Percentiles rank a stretch among this genome's conserved stretches.
These are phyloP conservation scores for Colletotrichum agaves DNA, from an alignment of 2,329 filamentous ascomycete species.

Conservation along the genomic window DNA sequence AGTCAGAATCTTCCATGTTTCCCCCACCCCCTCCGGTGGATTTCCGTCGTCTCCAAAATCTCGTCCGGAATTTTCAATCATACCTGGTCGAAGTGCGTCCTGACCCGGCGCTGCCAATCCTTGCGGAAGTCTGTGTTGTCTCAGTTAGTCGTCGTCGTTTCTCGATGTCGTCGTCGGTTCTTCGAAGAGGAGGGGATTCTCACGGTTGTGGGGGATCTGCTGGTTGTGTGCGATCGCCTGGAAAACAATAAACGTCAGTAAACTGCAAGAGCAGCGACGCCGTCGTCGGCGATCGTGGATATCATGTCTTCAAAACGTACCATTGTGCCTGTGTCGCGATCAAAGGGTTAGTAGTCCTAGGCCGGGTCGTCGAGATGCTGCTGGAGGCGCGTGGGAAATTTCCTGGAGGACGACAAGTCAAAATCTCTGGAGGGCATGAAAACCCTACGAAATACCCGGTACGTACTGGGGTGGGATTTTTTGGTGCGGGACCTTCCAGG, in stretches of 20 bases:
- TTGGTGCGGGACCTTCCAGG: constrained; percentile 1
- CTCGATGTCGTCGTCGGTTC: constrained; percentile 41
- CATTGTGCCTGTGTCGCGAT: constrained; percentile 65
- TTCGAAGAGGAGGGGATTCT: constrained; percentile 51
- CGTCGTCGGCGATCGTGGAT: constrained; percentile 7
- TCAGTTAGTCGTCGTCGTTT: constrained; percentile 52
- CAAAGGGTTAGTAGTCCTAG: constrained; percentile 49
- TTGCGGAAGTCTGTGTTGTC: constrained; percentile 87
- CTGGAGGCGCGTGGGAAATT: constrained; percentile 37
- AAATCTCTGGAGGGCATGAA: constrained; percentile 56
- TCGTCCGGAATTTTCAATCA: constrained; percentile 43
- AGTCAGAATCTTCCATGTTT: constrained; percentile 39
- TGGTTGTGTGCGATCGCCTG: constrained; percentile 99
- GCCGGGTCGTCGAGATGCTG: constrained; percentile 37
- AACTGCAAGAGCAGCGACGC: neutral
- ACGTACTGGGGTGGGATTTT: constrained; percentile 25
- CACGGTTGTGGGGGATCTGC: constrained; percentile 96
- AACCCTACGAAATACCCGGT: constrained; percentile 50
- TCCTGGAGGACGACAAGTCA: constrained; percentile 48
- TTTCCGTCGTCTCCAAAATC: constrained; percentile 38
- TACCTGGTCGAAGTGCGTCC: constrained; percentile 99
- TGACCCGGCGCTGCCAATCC: constrained; percentile 99
- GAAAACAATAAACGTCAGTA: constrained; percentile 35
- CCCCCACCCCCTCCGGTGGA: constrained; percentile 33
- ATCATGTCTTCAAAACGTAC: constrained; percentile 47